Conservation (phyloP, 208 protist species). For the Crithidia sp. region DNA sequence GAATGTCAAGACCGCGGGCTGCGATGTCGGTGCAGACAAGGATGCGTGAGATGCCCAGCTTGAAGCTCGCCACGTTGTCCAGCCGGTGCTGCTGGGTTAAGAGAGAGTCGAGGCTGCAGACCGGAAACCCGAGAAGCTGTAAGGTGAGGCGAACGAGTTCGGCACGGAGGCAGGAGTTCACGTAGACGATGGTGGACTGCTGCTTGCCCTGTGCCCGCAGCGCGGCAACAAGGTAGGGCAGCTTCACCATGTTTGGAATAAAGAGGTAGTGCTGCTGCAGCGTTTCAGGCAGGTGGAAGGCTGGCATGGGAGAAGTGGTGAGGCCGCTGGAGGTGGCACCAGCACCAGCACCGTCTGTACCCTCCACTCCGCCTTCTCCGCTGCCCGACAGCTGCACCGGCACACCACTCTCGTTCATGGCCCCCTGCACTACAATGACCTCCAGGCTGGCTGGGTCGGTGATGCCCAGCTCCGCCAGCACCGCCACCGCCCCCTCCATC, state of each 20-base stretch:
- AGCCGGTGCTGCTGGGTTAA: slow-evolving; percentile 97
- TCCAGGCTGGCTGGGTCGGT: slow-evolving; percentile 23
- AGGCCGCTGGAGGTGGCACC: neutral
- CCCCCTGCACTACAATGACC: slow-evolving; percentile 30
- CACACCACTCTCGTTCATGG: slow-evolving; percentile 8
- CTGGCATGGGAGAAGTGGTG: neutral
- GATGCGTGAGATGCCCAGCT: slow-evolving; percentile 90
- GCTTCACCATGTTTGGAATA: slow-evolving; percentile 85
- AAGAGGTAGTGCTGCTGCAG: slow-evolving; percentile 76
- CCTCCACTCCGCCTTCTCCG: neutral
- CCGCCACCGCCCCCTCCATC: neutral
- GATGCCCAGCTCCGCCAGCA: slow-evolving; percentile 54
- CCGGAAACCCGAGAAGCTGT: slow-evolving; percentile 95
- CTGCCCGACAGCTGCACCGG: neutral
- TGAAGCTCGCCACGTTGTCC: slow-evolving; percentile 97
- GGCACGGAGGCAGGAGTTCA: slow-evolving; percentile 82
- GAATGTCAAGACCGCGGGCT: slow-evolving; percentile 98
- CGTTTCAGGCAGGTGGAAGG: slow-evolving; percentile 47
- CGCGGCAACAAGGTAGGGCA: slow-evolving; percentile 76
- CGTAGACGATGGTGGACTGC: slow-evolving; percentile 87
- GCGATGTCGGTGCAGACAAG: slow-evolving; percentile 93
- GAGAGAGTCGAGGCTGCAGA: slow-evolving; percentile 97
- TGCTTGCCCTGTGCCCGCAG: slow-evolving; percentile 59
- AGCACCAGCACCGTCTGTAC: neutral
- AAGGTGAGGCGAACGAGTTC: slow-evolving; percentile 87